Base-by-base conservation (phyloP, 495 filamentous ascomycete genomes). In the Aspergillus campestris region DNA sequence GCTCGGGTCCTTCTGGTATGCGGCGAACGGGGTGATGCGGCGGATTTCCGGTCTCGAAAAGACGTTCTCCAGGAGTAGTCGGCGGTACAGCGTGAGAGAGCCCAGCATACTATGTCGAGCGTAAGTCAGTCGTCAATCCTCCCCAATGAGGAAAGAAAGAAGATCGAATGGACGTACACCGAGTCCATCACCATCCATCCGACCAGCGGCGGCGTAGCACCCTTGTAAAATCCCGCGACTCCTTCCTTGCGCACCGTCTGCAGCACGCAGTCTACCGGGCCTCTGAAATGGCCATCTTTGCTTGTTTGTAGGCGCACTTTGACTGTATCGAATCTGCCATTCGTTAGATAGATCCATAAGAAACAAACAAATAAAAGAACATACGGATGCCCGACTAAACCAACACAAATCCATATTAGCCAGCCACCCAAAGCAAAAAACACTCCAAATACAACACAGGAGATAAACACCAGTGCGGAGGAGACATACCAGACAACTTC, bases 171-270 rank as follows among this genome's bases (percentile, higher is more conserved):
- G 13, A 63, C 66, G 54, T 58, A 81, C 78, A 95, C 68, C 47
- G 79, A 85, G 65, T 97, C 91, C 91, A 97, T 96, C 60, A 91
- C 84, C 87, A 95, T 95, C 91, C 91, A 98, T 48, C 92, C 92
- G 46, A 95, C 78, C 41, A 95, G 67, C 34, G 89, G 91, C 32
- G 91, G 91, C 4, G 85, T 87, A 10, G 90, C 89, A 14, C 73
- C 89, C 61, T 95, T 95, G 70, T 95, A 95, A 13, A 95, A 65
- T 11, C 85, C 89, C 15, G 65, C 60, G 29, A 91, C 61, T 10
- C 88, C 87, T 60, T 95, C 89, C 57, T 87, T 82, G 34, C 82
- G 78, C 36, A 94, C 33, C 10, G 87, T 95, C 53, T 86, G 82
- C 33, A 85, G 58, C 3, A 95, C 70, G 58, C 92, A 98, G 56